Evolutionary conservation across 2,329 filamentous ascomycete species (phyloP).

Genomic region (Paramyrothecium roridum): DNA sequence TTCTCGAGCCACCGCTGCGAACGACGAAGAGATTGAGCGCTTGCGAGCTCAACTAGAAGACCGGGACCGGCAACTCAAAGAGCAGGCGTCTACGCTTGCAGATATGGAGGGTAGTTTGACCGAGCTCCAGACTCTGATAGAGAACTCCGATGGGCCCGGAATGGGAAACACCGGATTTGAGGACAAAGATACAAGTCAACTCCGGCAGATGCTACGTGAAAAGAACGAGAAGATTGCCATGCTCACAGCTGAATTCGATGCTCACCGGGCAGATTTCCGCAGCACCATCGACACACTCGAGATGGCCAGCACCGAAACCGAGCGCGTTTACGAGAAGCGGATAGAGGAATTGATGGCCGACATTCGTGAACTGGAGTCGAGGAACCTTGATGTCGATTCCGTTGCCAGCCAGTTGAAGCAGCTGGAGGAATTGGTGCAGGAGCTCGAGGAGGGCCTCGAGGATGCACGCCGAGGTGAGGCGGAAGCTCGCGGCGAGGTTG

Average conservation of each 20-base stretch:
- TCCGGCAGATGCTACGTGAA: conserved; percentile 81
- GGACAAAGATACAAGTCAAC: conserved; percentile 70
- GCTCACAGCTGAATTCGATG: conserved; percentile 91
- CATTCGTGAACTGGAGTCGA: conserved; percentile 75
- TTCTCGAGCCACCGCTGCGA: conserved; percentile 48
- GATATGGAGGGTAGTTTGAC: conserved; percentile 88
- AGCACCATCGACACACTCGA: conserved; percentile 97
- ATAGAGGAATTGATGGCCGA: conserved; percentile 84
- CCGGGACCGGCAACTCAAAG: conserved; percentile 81
- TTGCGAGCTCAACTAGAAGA: conserved; percentile 76
- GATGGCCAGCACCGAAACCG: conserved; percentile 91
- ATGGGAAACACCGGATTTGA: conserved; percentile 49
- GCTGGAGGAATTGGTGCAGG: conserved; percentile 91
- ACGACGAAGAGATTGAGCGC: conserved; percentile 71
- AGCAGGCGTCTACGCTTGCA: conserved; percentile 75
- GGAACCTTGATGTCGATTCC: conserved; percentile 84
- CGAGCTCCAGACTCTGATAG: conserved; percentile 72
- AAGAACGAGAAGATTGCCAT: conserved; percentile 96
- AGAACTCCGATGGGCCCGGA: conserved; percentile 42
- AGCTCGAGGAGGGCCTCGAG: conserved; percentile 93
- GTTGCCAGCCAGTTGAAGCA: conserved; percentile 92
- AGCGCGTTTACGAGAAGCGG: conserved; percentile 91
- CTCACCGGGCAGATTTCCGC: conserved; percentile 90
- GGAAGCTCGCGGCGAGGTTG: conserved; percentile 91
- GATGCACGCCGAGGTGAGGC: conserved; percentile 92